These are phyloP conservation scores for Xanthoceras sorbifolium DNA, from an alignment of 345 rosid genomes.

Conservation along the genomic window DNA sequence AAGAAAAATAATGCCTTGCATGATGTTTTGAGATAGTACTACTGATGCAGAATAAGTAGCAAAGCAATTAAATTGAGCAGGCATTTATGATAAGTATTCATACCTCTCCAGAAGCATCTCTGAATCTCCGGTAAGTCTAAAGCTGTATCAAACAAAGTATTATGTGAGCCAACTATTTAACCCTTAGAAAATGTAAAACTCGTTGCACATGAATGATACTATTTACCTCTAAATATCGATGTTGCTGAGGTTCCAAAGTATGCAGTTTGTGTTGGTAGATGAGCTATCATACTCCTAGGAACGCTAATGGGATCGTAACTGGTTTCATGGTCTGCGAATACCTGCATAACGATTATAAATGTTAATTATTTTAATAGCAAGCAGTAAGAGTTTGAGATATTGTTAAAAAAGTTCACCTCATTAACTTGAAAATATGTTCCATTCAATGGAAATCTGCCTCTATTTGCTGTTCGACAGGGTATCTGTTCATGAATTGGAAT, in stretches of 20 bases:
- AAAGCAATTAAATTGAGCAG: neutral
- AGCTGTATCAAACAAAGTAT: slow-evolving; percentile 3
- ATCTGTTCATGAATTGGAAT: slow-evolving; percentile 37
- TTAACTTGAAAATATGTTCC: slow-evolving; percentile 82
- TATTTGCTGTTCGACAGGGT: slow-evolving; percentile 63
- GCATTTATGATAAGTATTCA: neutral
- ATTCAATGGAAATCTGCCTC: slow-evolving; percentile 64
- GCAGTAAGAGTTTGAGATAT: neutral
- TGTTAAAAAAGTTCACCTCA: slow-evolving; percentile 42
- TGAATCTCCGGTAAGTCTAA: slow-evolving; percentile 20
- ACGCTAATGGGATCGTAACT: slow-evolving; percentile 43
- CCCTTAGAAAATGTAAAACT: neutral
- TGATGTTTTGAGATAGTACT: no score
- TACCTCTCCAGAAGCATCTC: slow-evolving; percentile 48
- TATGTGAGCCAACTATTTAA: neutral
- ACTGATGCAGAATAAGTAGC: slow-evolving; percentile 4
- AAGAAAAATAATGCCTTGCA: no score
- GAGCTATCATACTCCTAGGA: slow-evolving; percentile 36
- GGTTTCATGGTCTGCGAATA: slow-evolving; percentile 70
- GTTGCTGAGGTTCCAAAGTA: slow-evolving; percentile 50
- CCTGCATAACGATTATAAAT: slow-evolving; percentile 31
- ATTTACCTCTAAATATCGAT: slow-evolving; percentile 45
- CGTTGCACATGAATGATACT: neutral
- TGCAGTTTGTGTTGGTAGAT: slow-evolving; percentile 34
- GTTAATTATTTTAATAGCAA: neutral